These are phyloP conservation scores for Cyclotella choctawhatcheeana DNA, from an alignment of 108 stramenopile species.

Conservation along the genomic window DNA sequence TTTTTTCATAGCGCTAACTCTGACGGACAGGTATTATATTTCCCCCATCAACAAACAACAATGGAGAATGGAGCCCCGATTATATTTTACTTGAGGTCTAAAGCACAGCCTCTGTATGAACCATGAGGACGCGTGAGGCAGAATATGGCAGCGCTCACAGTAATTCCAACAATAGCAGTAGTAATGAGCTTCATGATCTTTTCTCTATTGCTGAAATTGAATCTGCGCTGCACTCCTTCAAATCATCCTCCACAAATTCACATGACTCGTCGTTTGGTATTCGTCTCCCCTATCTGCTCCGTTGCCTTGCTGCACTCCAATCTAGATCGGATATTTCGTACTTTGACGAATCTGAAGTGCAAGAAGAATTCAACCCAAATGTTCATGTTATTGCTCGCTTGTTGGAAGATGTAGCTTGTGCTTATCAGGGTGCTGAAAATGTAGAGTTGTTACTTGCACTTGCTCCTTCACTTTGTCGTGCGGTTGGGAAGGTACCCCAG, in stretches of 20 bases:
- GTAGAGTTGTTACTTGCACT: constrained; percentile 64
- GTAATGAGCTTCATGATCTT: constrained; percentile 59
- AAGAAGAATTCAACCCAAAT: constrained; percentile 11
- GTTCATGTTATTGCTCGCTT: constrained; percentile 55
- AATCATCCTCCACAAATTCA: background rate
- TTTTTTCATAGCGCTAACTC: too few relatives aligned
- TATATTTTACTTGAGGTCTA: too few relatives aligned
- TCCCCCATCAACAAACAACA: too few relatives aligned
- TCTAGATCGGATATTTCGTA: constrained; percentile 47
- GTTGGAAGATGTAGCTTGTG: constrained; percentile 77
- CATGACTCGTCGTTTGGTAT: constrained; percentile 17
- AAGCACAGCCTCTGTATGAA: too few relatives aligned
- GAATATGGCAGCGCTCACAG: background rate
- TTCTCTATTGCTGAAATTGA: constrained; percentile 72
- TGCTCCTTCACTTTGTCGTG: constrained; percentile 59
- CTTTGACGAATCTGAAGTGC: constrained; percentile 5
- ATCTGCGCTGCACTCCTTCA: constrained; percentile 45
- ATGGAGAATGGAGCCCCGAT: too few relatives aligned
- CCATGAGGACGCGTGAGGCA: background rate
- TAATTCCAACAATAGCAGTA: background rate
- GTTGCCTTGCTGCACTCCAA: constrained; percentile 60
- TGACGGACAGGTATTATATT: too few relatives aligned
- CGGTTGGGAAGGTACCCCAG: constrained; percentile 55
- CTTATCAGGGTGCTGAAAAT: constrained; percentile 70
- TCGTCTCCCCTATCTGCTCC: constrained; percentile 70